Conservation (phyloP, 768 basidiomycete species). For the Termitomyces sp. region DNA sequence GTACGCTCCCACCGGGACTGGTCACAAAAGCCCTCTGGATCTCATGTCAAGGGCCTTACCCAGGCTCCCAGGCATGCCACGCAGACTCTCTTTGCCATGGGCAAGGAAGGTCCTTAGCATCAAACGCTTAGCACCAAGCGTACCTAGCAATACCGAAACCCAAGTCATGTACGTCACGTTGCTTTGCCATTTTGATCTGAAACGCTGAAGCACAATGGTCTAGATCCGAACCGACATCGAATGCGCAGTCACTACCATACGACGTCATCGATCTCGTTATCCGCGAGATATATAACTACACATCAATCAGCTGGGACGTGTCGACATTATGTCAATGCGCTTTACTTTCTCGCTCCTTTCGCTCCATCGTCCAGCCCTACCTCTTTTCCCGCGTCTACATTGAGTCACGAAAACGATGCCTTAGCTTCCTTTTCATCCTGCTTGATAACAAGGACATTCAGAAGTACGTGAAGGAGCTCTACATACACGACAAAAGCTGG, state of each 20-base stretch:
- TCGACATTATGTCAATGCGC: background rate
- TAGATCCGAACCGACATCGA: background rate
- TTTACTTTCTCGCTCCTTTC: background rate
- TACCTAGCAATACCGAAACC: background rate
- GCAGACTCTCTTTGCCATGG: background rate
- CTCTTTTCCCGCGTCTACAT: background rate
- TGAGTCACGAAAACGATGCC: background rate
- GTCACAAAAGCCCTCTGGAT: no score
- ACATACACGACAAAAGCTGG: background rate
- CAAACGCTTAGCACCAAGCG: background rate
- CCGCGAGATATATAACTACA: background rate
- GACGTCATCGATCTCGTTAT: background rate
- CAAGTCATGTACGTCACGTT: background rate
- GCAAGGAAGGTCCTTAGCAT: background rate
- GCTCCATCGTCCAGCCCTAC: background rate
- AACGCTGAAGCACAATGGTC: background rate
- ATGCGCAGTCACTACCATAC: background rate
- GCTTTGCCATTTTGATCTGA: background rate
- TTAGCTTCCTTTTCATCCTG: background rate
- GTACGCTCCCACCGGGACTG: background rate
- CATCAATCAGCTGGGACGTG: background rate
- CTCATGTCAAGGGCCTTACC: no score
- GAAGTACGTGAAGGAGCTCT: constrained; percentile 1
- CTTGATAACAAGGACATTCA: background rate
- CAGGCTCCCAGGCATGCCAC: background rate